Conservation (phyloP, 164 flowering plant species). For the Buxus sempervirens region DNA sequence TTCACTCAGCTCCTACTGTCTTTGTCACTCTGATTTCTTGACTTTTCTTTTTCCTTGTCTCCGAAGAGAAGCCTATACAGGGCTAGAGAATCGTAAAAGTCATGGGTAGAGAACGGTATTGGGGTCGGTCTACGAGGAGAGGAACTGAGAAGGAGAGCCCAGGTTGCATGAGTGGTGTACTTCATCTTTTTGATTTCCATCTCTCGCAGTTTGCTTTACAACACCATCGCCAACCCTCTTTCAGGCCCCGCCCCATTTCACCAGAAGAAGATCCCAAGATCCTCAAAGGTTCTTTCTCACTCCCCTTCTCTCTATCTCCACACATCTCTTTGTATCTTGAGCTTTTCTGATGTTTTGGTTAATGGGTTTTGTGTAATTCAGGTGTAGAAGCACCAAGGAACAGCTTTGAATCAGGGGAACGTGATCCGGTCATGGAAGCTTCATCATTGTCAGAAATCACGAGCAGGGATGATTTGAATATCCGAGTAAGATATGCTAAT, state of each 20-base stretch:
- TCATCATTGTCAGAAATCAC: conserved; percentile 24
- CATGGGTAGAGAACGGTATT: conserved; percentile 51
- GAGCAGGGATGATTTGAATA: conserved; percentile 30
- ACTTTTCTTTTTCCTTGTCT: conserved; percentile 2
- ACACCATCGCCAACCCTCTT: conserved; percentile 26
- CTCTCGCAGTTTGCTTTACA: conserved; percentile 34
- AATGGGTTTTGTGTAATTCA: conserved; percentile 26
- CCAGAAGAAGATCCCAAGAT: conserved; percentile 25
- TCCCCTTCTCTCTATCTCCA: conserved; percentile 11
- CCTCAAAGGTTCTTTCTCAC: conserved; percentile 33
- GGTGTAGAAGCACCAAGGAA: conserved; percentile 86
- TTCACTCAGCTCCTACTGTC: conserved; percentile 6
- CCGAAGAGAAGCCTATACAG: background rate
- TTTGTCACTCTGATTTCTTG: conserved; percentile 10
- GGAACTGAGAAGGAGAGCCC: conserved; percentile 11
- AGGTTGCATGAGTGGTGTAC: conserved; percentile 72
- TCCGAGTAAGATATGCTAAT: conserved; percentile 45
- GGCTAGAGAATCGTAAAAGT: background rate
- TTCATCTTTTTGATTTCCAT: conserved; percentile 67
- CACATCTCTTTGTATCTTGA: background rate
- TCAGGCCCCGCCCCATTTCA: conserved; percentile 21
- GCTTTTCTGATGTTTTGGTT: background rate
- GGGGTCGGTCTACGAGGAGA: conserved; percentile 17
- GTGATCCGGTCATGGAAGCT: conserved; percentile 5
- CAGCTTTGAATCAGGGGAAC: conserved; percentile 70